Percentiles rank a stretch among this genome's conserved stretches.
Evolutionary conservation across 345 rosid species (phyloP).

Genomic region (Geranium rotundifolium): DNA sequence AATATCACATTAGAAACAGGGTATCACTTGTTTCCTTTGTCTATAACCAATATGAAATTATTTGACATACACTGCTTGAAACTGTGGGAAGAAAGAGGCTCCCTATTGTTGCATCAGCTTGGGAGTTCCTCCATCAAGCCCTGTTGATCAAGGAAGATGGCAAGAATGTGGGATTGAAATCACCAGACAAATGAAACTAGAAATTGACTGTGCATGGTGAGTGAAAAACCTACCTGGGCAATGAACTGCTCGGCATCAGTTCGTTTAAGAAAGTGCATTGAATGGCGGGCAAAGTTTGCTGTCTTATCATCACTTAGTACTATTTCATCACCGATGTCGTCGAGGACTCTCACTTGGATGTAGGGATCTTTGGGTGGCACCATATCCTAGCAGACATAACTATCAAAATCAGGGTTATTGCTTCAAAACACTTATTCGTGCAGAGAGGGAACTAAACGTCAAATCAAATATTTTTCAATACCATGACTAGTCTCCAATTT

Average conservation of each 20-base stretch:
- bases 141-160: conserved; percentile 27
- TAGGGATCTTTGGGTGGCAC: conserved; percentile 97
- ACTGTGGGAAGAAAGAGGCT: background rate
- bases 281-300: conserved; percentile 63
- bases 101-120: conserved; percentile 21
- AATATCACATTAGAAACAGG: no score
- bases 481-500: background rate
- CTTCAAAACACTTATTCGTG: background rate
- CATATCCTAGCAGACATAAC: conserved; percentile 53
- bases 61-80: no score
- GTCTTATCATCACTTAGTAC: conserved; percentile 52
- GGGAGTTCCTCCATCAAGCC: conserved; percentile 86
- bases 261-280: conserved; percentile 89
- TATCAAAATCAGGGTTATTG: background rate
- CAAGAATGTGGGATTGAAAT: background rate
- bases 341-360: conserved; percentile 76
- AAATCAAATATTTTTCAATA: no score
- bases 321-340: conserved; percentile 67
- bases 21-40: no score
- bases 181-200: background rate
- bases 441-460: no score
- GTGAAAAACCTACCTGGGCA: conserved; percentile 51
- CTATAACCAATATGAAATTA: no score
- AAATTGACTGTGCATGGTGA: conserved; percentile 1
- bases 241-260: conserved; percentile 88